Evolutionary conservation across 2,329 filamentous ascomycete species (phyloP).

Genomic region (Phyllosticta citribraziliensis): DNA sequence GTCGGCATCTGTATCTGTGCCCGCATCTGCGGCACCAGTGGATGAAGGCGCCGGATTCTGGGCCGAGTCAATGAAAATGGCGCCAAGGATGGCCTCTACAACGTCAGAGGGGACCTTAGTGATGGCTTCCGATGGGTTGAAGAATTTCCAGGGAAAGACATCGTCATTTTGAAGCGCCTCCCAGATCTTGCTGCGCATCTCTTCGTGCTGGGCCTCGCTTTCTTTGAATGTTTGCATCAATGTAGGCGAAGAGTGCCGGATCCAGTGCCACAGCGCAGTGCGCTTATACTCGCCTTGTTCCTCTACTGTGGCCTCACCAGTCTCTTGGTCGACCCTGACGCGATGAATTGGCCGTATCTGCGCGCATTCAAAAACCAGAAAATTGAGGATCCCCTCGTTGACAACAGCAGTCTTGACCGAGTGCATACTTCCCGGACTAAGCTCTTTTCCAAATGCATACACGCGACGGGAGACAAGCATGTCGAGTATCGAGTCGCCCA

Average conservation of each 20-base stretch:
- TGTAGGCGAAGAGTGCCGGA: slow-evolving; percentile 47
- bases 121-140: slow-evolving; percentile 23
- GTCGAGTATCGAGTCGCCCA: slow-evolving; percentile 81
- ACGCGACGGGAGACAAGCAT: slow-evolving; percentile 59
- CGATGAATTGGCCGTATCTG: slow-evolving; percentile 15
- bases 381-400: slow-evolving; percentile 72
- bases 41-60: background rate
- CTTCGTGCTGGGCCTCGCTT: slow-evolving; percentile 33
- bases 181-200: slow-evolving; percentile 41
- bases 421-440: slow-evolving; percentile 54
- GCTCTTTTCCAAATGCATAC: slow-evolving; percentile 36
- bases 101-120: slow-evolving; percentile 52
- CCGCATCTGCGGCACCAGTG: background rate
- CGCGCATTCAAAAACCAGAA: slow-evolving; percentile 55
- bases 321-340: background rate
- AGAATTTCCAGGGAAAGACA: slow-evolving; percentile 82
- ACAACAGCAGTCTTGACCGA: slow-evolving; percentile 64
- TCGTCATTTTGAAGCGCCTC: slow-evolving; percentile 40
- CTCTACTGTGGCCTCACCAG: background rate
- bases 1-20: background rate
- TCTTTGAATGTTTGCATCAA: slow-evolving; percentile 37
- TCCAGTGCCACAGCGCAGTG: slow-evolving; percentile 56
- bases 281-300: slow-evolving; percentile 11
- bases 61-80: slow-evolving; percentile 67
- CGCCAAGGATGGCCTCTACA: slow-evolving; percentile 70